Evolutionary conservation across 2,329 filamentous ascomycete species (phyloP).

Genomic region (Pestalotiopsis sp.): DNA sequence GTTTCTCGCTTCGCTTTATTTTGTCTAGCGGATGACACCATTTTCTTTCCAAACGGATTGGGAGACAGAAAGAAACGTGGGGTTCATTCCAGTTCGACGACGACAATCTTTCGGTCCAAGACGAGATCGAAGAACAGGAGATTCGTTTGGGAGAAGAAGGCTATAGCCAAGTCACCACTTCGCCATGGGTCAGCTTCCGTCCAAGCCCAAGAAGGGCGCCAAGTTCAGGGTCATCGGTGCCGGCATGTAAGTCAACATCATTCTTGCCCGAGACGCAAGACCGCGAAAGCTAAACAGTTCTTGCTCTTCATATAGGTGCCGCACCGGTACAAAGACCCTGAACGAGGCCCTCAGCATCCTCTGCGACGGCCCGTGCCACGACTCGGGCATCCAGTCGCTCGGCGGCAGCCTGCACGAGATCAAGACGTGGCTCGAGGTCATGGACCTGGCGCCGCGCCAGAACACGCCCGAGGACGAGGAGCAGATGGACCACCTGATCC

Average conservation of each 20-base stretch:
- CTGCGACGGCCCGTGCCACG: slow-evolving; percentile 36
- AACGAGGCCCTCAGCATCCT: slow-evolving; percentile 39
- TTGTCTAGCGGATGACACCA: slow-evolving; percentile 11
- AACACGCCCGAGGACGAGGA: slow-evolving; percentile 30
- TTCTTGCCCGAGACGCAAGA: background rate
- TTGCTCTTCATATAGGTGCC: slow-evolving; percentile 31
- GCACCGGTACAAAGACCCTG: slow-evolving; percentile 39
- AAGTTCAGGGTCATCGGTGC: slow-evolving; percentile 38
- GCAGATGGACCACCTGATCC: slow-evolving; percentile 35
- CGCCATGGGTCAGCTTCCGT: slow-evolving; percentile 34
- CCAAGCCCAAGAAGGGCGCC: slow-evolving; percentile 31
- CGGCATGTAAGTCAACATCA: slow-evolving; percentile 32
- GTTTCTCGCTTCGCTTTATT: background rate
- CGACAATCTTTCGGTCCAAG: background rate
- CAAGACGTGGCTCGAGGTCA: slow-evolving; percentile 34
- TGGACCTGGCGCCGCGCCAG: slow-evolving; percentile 32
- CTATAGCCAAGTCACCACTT: background rate
- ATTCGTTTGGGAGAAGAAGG: background rate
- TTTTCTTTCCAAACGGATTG: slow-evolving; percentile 3
- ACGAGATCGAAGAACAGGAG: background rate
- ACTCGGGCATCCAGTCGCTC: slow-evolving; percentile 38
- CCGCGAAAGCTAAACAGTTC: slow-evolving; percentile 7
- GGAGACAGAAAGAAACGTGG: slow-evolving; percentile 3
- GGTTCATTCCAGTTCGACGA: background rate
- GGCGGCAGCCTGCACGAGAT: slow-evolving; percentile 37